A percentile compares a stretch with the other conserved stretches of the same genome.
Conservation (phyloP, 495 filamentous ascomycete genomes). For the Xylaria scruposa region DNA sequence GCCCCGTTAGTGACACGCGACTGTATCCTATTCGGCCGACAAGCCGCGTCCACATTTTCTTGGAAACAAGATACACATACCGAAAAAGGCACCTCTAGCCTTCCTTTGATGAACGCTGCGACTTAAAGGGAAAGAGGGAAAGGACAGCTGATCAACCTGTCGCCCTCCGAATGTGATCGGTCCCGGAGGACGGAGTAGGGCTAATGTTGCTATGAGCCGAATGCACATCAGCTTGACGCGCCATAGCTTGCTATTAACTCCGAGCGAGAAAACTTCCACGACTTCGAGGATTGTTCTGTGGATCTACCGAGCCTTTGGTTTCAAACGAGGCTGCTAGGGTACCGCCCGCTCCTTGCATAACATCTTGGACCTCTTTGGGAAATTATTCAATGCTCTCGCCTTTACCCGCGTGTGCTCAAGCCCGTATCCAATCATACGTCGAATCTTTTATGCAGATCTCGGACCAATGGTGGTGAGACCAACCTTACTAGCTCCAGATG, state of each 20-base stretch:
- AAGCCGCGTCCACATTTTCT: conserved; percentile 17
- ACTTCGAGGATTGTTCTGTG: conserved; percentile 52
- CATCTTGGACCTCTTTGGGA: conserved; percentile 50
- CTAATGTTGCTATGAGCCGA: not conserved
- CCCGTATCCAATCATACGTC: conserved; percentile 47
- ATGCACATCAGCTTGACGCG: not conserved
- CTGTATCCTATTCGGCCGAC: conserved; percentile 24
- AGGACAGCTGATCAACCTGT: conserved; percentile 9
- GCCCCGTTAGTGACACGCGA: conserved; percentile 23
- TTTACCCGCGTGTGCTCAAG: conserved; percentile 44
- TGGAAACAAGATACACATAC: conserved; percentile 17
- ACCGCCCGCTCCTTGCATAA: conserved; percentile 46
- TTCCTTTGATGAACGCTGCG: not conserved
- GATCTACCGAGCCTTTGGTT: conserved; percentile 33
- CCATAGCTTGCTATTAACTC: not conserved
- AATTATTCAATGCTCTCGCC: conserved; percentile 50
- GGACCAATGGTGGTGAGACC: conserved; percentile 51
- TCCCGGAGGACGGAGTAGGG: not conserved
- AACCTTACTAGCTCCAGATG: conserved; percentile 18
- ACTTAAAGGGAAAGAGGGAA: conserved; percentile 5
- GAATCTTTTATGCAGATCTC: conserved; percentile 50
- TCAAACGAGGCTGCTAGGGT: conserved; percentile 35
- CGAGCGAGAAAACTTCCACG: conserved; percentile 40
- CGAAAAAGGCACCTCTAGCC: conserved; percentile 15
- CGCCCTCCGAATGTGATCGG: not conserved